A percentile compares a stretch with the other conserved stretches of the same genome.
These are phyloP conservation scores for Xanthoparmelia taractica DNA, from an alignment of 495 filamentous ascomycete genomes.

Conservation along the genomic window DNA sequence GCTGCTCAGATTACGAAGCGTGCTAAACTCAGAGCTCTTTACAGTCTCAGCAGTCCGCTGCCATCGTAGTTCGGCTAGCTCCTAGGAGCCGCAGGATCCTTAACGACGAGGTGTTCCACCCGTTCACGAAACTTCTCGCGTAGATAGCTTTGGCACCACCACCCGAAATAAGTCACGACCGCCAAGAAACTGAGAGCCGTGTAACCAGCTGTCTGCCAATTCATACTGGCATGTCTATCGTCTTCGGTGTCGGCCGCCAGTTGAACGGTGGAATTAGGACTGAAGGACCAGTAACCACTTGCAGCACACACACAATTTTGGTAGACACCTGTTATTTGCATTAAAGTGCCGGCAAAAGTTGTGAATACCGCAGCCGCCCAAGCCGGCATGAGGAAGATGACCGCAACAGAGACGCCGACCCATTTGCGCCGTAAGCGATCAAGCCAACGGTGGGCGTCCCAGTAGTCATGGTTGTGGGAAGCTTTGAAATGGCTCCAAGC, in stretches of 20 bases:
- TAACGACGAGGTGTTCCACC: conserved; percentile 6
- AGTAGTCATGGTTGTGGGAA: conserved; percentile 8
- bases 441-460: conserved; percentile 16
- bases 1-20: not conserved
- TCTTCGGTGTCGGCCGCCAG: conserved; percentile 9
- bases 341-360: conserved; percentile 32
- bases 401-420: conserved; percentile 25
- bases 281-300: conserved; percentile 6
- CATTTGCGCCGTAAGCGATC: conserved; percentile 22
- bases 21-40: not conserved
- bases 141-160: conserved; percentile 34
- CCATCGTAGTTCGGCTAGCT: not conserved
- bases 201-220: conserved; percentile 31
- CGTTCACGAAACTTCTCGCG: conserved; percentile 30
- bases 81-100: not conserved
- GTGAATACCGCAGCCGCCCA: conserved; percentile 28
- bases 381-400: conserved; percentile 28
- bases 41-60: not conserved
- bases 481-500: conserved; percentile 24
- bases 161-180: conserved; percentile 31
- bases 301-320: conserved; percentile 31
- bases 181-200: conserved; percentile 26
- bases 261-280: not conserved
- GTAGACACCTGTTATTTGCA: conserved; percentile 37
- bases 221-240: conserved; percentile 21